Evolutionary conservation across 148 eudicot genomes (phyloP).

Genomic region (Silene conica): DNA sequence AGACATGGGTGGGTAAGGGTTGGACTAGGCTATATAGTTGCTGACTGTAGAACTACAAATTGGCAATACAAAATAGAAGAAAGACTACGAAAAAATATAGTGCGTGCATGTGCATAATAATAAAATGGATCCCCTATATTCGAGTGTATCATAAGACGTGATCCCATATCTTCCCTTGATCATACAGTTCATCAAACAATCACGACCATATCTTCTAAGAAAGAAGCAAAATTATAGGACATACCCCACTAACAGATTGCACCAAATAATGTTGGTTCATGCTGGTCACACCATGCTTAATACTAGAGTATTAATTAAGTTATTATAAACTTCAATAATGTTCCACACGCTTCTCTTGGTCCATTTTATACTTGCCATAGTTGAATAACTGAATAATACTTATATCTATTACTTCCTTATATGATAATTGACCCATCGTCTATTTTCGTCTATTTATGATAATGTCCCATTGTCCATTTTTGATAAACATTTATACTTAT

Average conservation of each 20-base stretch:
- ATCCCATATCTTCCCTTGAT: conserved; percentile 8
- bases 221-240: neutral
- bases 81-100: neutral
- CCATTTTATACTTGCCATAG: no score
- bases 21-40: neutral
- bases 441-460: no score
- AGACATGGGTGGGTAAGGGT: no score
- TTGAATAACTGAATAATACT: no score
- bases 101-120: conserved; percentile 1
- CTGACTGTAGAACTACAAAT: neutral
- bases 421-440: no score
- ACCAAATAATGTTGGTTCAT: conserved; percentile 11
- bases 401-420: no score
- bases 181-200: neutral
- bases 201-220: conserved; percentile 8
- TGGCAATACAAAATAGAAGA: neutral
- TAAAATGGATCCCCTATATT: conserved; percentile 19
- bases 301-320: no score
- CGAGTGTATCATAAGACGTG: neutral
- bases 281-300: conserved; percentile 6
- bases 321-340: neutral
- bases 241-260: conserved; percentile 19
- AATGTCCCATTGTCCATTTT: no score
- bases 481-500: no score
- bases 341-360: no score